Conservation (phyloP, 371 early-diverging fungal species). For the Mortierella sp. region DNA sequence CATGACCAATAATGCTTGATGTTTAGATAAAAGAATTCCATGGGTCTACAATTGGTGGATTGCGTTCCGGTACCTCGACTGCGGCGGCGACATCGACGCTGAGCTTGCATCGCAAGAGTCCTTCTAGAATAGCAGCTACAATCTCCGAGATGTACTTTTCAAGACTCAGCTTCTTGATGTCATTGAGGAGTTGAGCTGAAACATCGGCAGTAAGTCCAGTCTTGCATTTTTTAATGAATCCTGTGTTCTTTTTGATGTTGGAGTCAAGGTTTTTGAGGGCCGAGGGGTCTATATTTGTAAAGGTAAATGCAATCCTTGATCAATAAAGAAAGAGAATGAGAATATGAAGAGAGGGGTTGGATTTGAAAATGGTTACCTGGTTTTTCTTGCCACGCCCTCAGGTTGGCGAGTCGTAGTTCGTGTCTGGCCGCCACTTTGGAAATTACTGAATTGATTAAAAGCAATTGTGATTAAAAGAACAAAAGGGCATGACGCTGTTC, state of each 20-base stretch:
- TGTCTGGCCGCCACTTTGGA: slow-evolving; percentile 50
- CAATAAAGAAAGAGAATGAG: background rate
- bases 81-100: slow-evolving; percentile 84
- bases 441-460: background rate
- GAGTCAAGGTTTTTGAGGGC: slow-evolving; percentile 83
- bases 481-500: background rate
- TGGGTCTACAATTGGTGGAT: background rate
- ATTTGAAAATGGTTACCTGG: slow-evolving; percentile 23
- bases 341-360: background rate
- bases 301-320: background rate
- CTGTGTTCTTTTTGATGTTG: slow-evolving; percentile 96
- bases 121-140: slow-evolving; percentile 86
- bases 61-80: slow-evolving; percentile 74
- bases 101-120: slow-evolving; percentile 77
- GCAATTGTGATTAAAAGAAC: background rate
- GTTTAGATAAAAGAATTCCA: background rate
- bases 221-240: slow-evolving; percentile 94
- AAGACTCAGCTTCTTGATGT: slow-evolving; percentile 88
- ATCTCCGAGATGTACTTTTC: slow-evolving; percentile 97
- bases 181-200: slow-evolving; percentile 78
- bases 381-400: slow-evolving; percentile 50
- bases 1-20: background rate
- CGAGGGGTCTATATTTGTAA: slow-evolving; percentile 37
- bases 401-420: slow-evolving; percentile 50
- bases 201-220: slow-evolving; percentile 84